These are phyloP conservation scores for Oryza meridionalis DNA, from an alignment of 176 grass and related monocot species.

Conservation along the genomic window DNA sequence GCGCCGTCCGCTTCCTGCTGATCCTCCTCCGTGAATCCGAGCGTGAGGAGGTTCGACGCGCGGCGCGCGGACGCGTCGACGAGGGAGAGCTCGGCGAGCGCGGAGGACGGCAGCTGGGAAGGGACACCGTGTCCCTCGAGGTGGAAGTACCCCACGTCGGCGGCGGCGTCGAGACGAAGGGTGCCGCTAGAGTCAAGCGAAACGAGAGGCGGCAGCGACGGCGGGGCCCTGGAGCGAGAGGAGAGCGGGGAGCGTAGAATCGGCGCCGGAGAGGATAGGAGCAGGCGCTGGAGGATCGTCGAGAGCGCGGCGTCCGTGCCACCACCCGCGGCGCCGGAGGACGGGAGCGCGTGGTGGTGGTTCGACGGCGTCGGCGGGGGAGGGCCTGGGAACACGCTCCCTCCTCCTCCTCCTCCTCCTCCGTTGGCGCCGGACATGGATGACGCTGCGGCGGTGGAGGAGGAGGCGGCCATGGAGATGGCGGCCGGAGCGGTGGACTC, in stretches of 20 bases:
- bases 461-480: slow-evolving; percentile 45
- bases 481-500: slow-evolving; percentile 4
- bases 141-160: slow-evolving; percentile 78
- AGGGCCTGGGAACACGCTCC: slow-evolving; percentile 43
- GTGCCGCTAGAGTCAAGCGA: slow-evolving; percentile 34
- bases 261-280: slow-evolving; percentile 33
- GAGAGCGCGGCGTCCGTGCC: slow-evolving; percentile 55
- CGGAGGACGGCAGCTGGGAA: slow-evolving; percentile 44
- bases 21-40: slow-evolving; percentile 51
- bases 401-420: not conserved
- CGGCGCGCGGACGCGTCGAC: slow-evolving; percentile 18
- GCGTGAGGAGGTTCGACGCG: slow-evolving; percentile 21
- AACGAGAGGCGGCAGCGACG: slow-evolving; percentile 41
- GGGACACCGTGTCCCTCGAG: slow-evolving; percentile 58
- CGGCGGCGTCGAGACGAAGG: slow-evolving; percentile 44
- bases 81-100: slow-evolving; percentile 42
- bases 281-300: slow-evolving; percentile 58
- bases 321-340: not conserved
- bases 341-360: not conserved
- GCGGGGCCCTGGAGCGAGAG: not conserved
- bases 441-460: slow-evolving; percentile 30
- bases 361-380: slow-evolving; percentile 54
- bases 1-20: slow-evolving; percentile 12
- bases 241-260: slow-evolving; percentile 6
- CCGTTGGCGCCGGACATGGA: not conserved